Evolutionary conservation across 2,329 filamentous ascomycete species (phyloP).

Genomic region (Alternaria triticimaculans): DNA sequence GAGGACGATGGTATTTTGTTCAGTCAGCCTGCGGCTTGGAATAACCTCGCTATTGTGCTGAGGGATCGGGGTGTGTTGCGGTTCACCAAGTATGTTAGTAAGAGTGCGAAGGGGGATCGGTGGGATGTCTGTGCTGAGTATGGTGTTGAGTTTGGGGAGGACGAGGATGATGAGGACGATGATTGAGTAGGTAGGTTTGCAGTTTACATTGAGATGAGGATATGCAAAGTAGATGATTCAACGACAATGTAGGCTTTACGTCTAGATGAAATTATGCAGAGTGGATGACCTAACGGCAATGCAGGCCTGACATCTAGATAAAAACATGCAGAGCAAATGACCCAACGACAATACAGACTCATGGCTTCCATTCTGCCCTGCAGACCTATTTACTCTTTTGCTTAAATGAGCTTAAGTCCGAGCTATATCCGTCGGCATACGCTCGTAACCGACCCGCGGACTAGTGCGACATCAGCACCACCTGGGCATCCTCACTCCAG

Average conservation of each 20-base stretch:
- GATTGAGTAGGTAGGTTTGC: neutral
- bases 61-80: constrained; percentile 84
- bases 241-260: neutral
- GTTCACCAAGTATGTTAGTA: constrained; percentile 96
- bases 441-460: neutral
- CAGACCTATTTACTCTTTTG: too few species aligned
- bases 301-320: neutral
- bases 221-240: too few species aligned
- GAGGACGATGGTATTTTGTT: constrained; percentile 80
- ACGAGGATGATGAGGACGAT: constrained; percentile 51
- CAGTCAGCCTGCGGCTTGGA: constrained; percentile 77
- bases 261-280: neutral
- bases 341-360: neutral
- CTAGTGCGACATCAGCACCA: neutral
- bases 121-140: constrained; percentile 89
- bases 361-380: neutral
- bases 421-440: too few species aligned
- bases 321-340: neutral
- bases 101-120: constrained; percentile 80
- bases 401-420: too few species aligned
- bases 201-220: neutral
- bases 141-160: constrained; percentile 69
- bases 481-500: neutral
- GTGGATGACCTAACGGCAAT: neutral
- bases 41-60: constrained; percentile 87